Evolutionary conservation across 768 basidiomycete species (phyloP), one percentile per base, ranked within the genome.

Genomic region (Coprinopsis strossmayeri): DNA sequence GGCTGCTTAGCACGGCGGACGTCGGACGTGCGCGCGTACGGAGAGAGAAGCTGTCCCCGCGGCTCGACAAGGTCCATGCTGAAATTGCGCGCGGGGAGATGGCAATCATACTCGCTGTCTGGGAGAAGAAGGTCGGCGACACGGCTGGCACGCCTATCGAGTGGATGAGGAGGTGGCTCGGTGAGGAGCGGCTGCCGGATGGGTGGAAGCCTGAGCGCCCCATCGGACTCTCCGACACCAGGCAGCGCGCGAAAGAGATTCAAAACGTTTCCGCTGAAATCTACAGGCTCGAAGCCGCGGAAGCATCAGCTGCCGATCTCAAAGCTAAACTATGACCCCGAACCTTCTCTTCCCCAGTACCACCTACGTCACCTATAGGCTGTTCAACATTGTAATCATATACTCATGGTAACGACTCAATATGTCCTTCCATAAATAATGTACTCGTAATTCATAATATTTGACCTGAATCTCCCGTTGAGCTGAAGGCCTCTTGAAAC

Each of bases 21-120:
- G 69, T 82, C 12, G 79, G 76, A 1, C 64, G 69, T 18, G 70
- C 76, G 7, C 70, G 82, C 2, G 60, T 79, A 2, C 68, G 77
- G 44, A 64, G 82, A 20, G 81, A 84, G 53, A 67, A 62, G 13
- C 58, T 66, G 26, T 75, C 62, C 5, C 58, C 60, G 2, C 64
- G 67, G 0, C 57, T 84, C 23, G 72, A 74, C 43, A 45, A 56
- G 3, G 34, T 79, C 3, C 79, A 80, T 51, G 70, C 73, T 1
- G 79, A 82, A 63, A 74, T 84, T 46, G 83, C 82, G 1, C 71
- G 81, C 2, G 83, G 81, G 15, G 83, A 86, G 63, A 79, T 84
- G 70, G 79, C 75, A 0, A 76, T 84, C 44, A 76, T 82, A 5
- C 64, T 83, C 12, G 80, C 78, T 0, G 68, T 84, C 4, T 79